Base-by-base conservation (phyloP, 2,329 filamentous ascomycete genomes). In the Lanzia echinophila region DNA sequence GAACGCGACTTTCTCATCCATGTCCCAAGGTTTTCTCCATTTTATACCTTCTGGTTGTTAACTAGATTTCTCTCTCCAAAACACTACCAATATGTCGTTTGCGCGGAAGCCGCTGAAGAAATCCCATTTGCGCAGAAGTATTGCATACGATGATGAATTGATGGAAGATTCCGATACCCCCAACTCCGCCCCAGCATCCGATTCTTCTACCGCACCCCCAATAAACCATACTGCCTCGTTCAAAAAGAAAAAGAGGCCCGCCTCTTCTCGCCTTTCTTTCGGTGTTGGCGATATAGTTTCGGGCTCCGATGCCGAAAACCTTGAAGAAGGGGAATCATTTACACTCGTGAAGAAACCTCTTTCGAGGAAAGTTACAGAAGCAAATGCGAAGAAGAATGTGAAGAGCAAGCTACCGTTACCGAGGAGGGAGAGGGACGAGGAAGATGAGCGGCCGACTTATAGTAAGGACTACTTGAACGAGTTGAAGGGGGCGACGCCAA, bases 401-500 rank as follows among this genome's bases (percentile, higher is more conserved):
- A 63, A 71, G 6, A 67, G 69, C 46, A 50, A 52, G 6, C 20
- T 55, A 17, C 53, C 53, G 1, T 22, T 65, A 19, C 60, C 64
- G 11, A 52, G 58, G 28, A 57, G 63, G 33, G 48, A 45, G 12
- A 47, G 47, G 12, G 53, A 75, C n/a, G 72, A 75, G 6, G 78
- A 83, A 13, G 83, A 88, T 85, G 43, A 49, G 50, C 33, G 50
- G 36, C 90, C 90, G 0, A 86, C 75, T 55, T 97, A 99, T 68
- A 95, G 81, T 73, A 88, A 87, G 65, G 89, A 95, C 62, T 89
- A 92, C 60, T 76, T 99, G 19, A 84, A 88, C 33, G 89, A 96
- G 68, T 77, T 99, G 13, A 88, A 90, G 58, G 87, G 84, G 56
- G 90, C 88, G 12, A 96, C 91, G 0, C 90, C 90, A 0, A 88